Conservation (phyloP, 805 yeast species). For the Ogataea thermomethanolica region DNA sequence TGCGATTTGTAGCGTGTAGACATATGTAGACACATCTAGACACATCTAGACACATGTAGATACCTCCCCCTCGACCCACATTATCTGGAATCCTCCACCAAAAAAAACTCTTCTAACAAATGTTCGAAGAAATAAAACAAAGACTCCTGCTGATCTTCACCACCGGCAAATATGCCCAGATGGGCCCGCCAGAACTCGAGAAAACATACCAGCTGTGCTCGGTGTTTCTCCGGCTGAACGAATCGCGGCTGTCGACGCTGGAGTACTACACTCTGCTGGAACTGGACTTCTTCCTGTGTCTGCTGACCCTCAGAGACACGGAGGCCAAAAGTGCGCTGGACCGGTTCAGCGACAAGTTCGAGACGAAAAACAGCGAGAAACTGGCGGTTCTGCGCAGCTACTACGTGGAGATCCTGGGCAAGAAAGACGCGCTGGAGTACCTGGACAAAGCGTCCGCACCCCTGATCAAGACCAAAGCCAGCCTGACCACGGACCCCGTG, state of each 20-base stretch:
- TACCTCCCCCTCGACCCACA: too few species aligned
- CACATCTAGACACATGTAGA: too few species aligned
- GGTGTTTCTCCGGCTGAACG: constrained; percentile 33
- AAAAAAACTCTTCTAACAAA: constrained; percentile 1
- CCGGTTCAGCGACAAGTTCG: constrained; percentile 64
- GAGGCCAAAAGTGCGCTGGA: constrained; percentile 70
- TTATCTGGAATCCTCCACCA: too few species aligned
- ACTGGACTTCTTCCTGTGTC: constrained; percentile 63
- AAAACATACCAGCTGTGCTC: constrained; percentile 36
- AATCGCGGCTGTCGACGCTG: constrained; percentile 36
- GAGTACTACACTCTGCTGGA: constrained; percentile 59
- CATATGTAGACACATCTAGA: too few species aligned
- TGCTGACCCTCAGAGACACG: constrained; percentile 59
- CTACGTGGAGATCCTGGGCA: constrained; percentile 50
- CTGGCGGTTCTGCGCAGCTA: constrained; percentile 52
- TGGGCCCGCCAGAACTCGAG: constrained; percentile 43
- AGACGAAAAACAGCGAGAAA: constrained; percentile 48
- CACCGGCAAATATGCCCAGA: constrained; percentile 48
- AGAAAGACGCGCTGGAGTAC: constrained; percentile 38
- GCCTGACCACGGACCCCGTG: constrained; percentile 28
- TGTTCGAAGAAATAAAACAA: constrained; percentile 18
- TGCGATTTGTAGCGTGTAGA: too few species aligned
- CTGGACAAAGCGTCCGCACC: constrained; percentile 22
- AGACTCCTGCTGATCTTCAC: constrained; percentile 48
- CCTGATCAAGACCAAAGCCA: constrained; percentile 16